Conservation (phyloP, 805 yeast genomes). For the Yarrowia keelungensis region DNA sequence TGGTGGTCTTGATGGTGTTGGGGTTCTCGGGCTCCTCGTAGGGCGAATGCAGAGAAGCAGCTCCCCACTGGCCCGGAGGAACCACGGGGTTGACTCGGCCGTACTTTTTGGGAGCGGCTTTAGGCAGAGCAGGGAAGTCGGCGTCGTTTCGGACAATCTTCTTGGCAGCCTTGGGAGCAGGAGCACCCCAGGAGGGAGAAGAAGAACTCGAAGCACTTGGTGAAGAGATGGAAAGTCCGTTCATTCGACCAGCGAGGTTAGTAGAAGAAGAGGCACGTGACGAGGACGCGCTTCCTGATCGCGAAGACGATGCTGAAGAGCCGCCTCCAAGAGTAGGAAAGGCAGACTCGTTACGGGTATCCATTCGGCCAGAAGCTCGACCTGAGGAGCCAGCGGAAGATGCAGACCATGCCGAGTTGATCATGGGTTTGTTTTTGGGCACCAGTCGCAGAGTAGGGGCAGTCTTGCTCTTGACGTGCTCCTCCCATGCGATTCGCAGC, state of each 20-base stretch:
- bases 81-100: constrained; percentile 36
- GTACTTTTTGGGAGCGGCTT: constrained; percentile 26
- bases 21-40: constrained; percentile 38
- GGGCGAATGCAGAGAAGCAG: constrained; percentile 3
- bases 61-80: constrained; percentile 32
- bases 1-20: constrained; percentile 26
- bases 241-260: constrained; percentile 38
- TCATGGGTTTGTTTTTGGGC: constrained; percentile 34
- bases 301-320: constrained; percentile 26
- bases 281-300: constrained; percentile 12
- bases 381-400: neutral
- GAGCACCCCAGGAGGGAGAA: constrained; percentile 23
- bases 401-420: constrained; percentile 37
- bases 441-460: constrained; percentile 21
- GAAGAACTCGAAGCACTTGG: neutral
- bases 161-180: constrained; percentile 27
- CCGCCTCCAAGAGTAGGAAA: constrained; percentile 33
- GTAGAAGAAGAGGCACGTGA: constrained; percentile 20
- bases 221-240: constrained; percentile 35
- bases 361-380: constrained; percentile 17
- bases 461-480: constrained; percentile 37
- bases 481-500: constrained; percentile 34
- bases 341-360: constrained; percentile 23
- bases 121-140: constrained; percentile 42
- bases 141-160: constrained; percentile 38